Evolutionary conservation across 2,329 filamentous ascomycete genomes (phyloP).

Genomic region (Cercospora janseana): DNA sequence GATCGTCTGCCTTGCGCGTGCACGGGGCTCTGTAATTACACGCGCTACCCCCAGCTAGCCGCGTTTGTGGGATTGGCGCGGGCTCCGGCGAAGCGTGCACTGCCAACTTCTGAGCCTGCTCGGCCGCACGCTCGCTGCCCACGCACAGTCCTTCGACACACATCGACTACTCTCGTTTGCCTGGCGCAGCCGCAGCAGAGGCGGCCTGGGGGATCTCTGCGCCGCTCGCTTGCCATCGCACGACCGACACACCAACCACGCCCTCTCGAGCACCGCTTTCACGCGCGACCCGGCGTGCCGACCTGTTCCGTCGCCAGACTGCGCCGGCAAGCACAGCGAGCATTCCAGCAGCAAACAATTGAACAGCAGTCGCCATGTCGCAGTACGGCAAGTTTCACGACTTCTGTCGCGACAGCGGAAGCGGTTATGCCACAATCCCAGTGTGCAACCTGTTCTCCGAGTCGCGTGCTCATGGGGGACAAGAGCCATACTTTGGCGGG

Average conservation of each 20-base stretch:
- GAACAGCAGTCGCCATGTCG: constrained; percentile 22
- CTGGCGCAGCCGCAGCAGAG: no score
- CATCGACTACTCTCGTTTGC: no score
- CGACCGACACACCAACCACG: no score
- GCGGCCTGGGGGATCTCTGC: no score
- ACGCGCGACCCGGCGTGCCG: no score
- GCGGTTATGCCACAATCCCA: constrained; percentile 36
- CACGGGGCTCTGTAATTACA: constrained; percentile 5
- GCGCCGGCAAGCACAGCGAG: neutral
- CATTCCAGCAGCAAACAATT: neutral
- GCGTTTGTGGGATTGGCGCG: no score
- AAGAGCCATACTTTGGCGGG: constrained; percentile 50
- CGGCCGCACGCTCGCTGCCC: no score
- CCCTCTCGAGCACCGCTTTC: no score
- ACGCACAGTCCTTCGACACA: no score
- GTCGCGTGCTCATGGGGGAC: constrained; percentile 58
- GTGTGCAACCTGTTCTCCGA: constrained; percentile 64
- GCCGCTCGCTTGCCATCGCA: no score
- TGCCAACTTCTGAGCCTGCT: constrained; percentile 17
- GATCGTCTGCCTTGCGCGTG: no score
- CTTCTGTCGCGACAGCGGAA: constrained; percentile 53
- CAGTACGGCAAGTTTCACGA: constrained; percentile 42
- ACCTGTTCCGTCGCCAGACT: neutral
- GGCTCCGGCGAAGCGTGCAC: constrained; percentile 13
- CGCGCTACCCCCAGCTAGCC: neutral